Conservation (phyloP, 495 filamentous ascomycete species). For the Penicillium canariense region DNA sequence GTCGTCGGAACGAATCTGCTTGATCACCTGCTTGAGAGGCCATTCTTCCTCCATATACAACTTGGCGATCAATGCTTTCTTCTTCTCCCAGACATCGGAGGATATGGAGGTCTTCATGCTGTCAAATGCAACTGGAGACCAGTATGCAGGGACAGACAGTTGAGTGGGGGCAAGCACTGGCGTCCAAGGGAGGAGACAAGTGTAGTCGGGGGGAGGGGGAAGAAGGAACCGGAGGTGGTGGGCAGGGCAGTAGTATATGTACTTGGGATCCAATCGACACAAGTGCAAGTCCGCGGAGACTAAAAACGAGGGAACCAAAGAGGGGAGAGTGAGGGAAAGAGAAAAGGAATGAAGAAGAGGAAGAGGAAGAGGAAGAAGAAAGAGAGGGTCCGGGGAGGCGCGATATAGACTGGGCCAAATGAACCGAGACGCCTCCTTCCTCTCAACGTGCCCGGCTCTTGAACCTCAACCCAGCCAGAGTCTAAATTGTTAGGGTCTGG, state of each 20-base stretch:
- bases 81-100: slow-evolving; percentile 50
- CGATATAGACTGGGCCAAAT: slow-evolving; percentile 9
- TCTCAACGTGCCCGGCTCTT: not conserved
- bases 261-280: not conserved
- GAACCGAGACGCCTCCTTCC: not conserved
- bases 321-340: not conserved
- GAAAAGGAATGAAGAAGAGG: slow-evolving; percentile 4
- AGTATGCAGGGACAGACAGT: not conserved
- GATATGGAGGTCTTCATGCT: slow-evolving; percentile 49
- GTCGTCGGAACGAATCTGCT: slow-evolving; percentile 47
- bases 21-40: slow-evolving; percentile 51
- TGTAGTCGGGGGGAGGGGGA: not conserved
- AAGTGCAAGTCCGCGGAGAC: not conserved
- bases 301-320: not conserved
- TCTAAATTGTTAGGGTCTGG: slow-evolving; percentile 7
- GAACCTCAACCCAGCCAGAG: not conserved
- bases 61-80: slow-evolving; percentile 46
- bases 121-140: not conserved
- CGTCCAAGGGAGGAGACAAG: not conserved
- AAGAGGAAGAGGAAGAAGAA: slow-evolving; percentile 1
- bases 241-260: not conserved
- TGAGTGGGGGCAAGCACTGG: not conserved
- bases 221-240: not conserved
- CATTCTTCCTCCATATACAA: slow-evolving; percentile 52
- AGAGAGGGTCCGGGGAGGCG: slow-evolving; percentile 16